A percentile compares a stretch with the other conserved stretches of the same genome.
phyloP scores from a whole-genome alignment of 2,329 filamentous ascomycete genomes.

The Beauveria sp. region DNA sequence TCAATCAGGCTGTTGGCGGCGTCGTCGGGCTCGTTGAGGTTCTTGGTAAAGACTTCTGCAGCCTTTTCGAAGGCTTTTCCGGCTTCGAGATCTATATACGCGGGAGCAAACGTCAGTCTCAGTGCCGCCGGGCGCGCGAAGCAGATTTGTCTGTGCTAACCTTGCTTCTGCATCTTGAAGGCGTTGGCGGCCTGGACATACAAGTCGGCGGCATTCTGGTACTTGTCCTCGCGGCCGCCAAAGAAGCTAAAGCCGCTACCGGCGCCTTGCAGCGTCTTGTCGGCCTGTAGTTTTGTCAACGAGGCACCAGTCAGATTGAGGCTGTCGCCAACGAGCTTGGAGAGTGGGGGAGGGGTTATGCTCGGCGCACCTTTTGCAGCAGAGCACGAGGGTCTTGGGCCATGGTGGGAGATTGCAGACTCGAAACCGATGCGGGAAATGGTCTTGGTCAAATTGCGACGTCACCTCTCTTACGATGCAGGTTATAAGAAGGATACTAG shows the following conservation, averaged over 20 bases:
- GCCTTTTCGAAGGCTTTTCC: conserved; percentile 81
- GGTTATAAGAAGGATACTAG: not conserved
- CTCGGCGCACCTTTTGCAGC: conserved; percentile 60
- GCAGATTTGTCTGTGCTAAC: conserved; percentile 37
- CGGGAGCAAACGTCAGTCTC: not conserved
- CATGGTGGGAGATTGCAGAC: conserved; percentile 38
- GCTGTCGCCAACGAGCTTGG: not conserved
- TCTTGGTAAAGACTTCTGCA: conserved; percentile 68
- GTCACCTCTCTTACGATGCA: not conserved
- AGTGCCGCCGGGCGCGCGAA: not conserved
- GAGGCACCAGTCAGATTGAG: not conserved
- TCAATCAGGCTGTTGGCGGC: conserved; percentile 82
- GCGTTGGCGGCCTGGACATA: conserved; percentile 87
- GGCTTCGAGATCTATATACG: conserved; percentile 64
- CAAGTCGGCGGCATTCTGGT: conserved; percentile 78
- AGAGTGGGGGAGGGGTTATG: conserved; percentile 20
- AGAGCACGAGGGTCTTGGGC: conserved; percentile 70
- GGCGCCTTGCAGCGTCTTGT: conserved; percentile 70
- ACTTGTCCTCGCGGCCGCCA: conserved; percentile 79
- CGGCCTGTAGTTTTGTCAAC: conserved; percentile 53
- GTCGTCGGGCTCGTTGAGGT: conserved; percentile 87
- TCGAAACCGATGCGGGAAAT: not conserved
- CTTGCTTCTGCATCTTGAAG: conserved; percentile 79
- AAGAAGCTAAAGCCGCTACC: conserved; percentile 83
- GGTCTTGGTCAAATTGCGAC: not conserved